Evolutionary conservation across 495 filamentous ascomycete species (phyloP).

Genomic region (Cladorrhinum samala): DNA sequence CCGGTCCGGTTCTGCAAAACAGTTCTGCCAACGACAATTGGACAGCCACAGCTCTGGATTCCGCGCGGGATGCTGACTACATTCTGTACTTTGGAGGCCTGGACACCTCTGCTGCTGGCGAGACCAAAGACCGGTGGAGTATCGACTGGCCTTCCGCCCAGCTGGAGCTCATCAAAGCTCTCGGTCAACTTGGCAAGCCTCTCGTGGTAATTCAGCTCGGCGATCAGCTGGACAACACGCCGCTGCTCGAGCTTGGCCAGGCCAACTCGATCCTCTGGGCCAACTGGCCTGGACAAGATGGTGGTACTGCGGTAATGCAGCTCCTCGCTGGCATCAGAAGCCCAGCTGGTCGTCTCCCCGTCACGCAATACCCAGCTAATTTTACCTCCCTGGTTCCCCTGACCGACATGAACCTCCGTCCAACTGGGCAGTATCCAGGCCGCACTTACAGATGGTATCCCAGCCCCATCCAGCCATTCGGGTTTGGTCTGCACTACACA

Average conservation of each 20-base stretch:
- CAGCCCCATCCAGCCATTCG: slow-evolving; percentile 40
- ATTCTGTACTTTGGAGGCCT: slow-evolving; percentile 42
- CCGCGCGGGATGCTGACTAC: slow-evolving; percentile 34
- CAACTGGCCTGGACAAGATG: slow-evolving; percentile 52
- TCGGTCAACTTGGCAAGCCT: slow-evolving; percentile 35
- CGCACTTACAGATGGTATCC: slow-evolving; percentile 44
- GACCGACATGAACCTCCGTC: slow-evolving; percentile 40
- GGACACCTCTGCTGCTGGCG: slow-evolving; percentile 35
- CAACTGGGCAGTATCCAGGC: slow-evolving; percentile 17
- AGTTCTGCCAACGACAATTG: slow-evolving; percentile 54
- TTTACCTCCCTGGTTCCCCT: slow-evolving; percentile 35
- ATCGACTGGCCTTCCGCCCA: slow-evolving; percentile 43
- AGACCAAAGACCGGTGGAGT: slow-evolving; percentile 34
- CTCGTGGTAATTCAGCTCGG: slow-evolving; percentile 43
- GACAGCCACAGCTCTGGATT: slow-evolving; percentile 38
- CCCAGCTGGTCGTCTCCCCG: slow-evolving; percentile 56
- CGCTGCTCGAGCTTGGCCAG: slow-evolving; percentile 41
- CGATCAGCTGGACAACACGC: slow-evolving; percentile 50
- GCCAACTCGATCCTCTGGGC: slow-evolving; percentile 50
- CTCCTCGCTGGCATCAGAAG: slow-evolving; percentile 46
- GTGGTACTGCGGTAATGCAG: slow-evolving; percentile 46
- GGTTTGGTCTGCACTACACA: slow-evolving; percentile 45
- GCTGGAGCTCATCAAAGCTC: slow-evolving; percentile 33
- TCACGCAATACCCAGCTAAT: slow-evolving; percentile 45
- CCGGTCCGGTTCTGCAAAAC: slow-evolving; percentile 32